Evolutionary conservation across 192 early-diverging fungal genomes (phyloP).

Genomic region (Coemansia sp.): DNA sequence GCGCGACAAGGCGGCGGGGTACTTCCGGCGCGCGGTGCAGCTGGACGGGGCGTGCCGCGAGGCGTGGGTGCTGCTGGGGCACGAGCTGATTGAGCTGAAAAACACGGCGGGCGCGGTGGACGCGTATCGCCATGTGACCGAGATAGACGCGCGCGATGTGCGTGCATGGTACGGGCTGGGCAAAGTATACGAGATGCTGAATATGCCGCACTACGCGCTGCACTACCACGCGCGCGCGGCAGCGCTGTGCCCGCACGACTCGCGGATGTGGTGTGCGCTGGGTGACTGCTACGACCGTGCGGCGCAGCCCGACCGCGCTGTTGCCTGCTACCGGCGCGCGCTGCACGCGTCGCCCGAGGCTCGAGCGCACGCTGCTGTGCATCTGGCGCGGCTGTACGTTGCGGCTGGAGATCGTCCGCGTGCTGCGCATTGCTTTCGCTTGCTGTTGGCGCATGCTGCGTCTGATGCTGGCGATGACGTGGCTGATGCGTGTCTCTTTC

Average conservation of each 20-base stretch:
- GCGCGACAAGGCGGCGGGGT: conserved; percentile 82
- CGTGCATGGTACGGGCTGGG: conserved; percentile 94
- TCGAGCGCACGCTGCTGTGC: conserved; percentile 58
- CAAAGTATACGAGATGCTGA: conserved; percentile 85
- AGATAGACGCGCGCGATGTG: conserved; percentile 79
- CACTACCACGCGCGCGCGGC: conserved; percentile 82
- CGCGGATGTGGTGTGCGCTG: conserved; percentile 86
- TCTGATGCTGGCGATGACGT: conserved; percentile 47
- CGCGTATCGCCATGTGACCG: conserved; percentile 85
- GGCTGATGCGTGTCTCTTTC: conserved; percentile 42
- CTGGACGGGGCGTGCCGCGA: conserved; percentile 75
- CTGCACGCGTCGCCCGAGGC: conserved; percentile 64
- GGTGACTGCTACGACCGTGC: conserved; percentile 72
- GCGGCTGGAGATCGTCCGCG: conserved; percentile 55
- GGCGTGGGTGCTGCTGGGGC: conserved; percentile 94
- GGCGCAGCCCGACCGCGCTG: conserved; percentile 60
- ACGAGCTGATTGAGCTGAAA: conserved; percentile 93
- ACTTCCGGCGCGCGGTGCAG: conserved; percentile 83
- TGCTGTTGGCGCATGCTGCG: conserved; percentile 38
- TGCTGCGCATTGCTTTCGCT: conserved; percentile 66
- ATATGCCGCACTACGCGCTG: conserved; percentile 80
- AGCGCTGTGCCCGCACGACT: conserved; percentile 74
- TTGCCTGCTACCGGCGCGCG: conserved; percentile 77
- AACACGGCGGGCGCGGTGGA: conserved; percentile 88
- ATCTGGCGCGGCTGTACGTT: conserved; percentile 65